Evolutionary conservation across 2,329 filamentous ascomycete genomes (phyloP).

Genomic region (Diplodia intermedia): DNA sequence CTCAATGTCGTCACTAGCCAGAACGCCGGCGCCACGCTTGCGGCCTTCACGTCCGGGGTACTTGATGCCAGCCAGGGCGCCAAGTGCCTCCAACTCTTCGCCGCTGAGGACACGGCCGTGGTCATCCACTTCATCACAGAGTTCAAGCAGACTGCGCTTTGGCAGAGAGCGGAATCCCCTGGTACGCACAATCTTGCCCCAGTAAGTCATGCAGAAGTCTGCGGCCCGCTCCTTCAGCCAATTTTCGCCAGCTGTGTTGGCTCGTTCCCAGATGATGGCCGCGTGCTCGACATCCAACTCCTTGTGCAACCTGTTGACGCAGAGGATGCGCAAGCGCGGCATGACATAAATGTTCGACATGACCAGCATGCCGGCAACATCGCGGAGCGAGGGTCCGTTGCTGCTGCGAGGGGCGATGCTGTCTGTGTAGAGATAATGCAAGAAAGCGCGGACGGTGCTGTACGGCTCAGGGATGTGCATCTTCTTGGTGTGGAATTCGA

Average conservation of each 20-base stretch:
- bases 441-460: constrained; percentile 88
- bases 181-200: constrained; percentile 92
- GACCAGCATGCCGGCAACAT: constrained; percentile 92
- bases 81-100: constrained; percentile 75
- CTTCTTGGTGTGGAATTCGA: constrained; percentile 93
- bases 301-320: constrained; percentile 85
- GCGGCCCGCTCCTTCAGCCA: constrained; percentile 92
- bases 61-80: constrained; percentile 59
- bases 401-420: constrained; percentile 66
- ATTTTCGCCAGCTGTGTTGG: constrained; percentile 86
- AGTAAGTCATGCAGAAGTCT: constrained; percentile 87
- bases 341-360: constrained; percentile 99
- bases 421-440: constrained; percentile 97
- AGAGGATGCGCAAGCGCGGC: constrained; percentile 86
- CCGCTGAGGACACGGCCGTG: constrained; percentile 91
- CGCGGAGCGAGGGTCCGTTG: constrained; percentile 68
- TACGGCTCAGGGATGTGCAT: constrained; percentile 99
- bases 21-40: constrained; percentile 52
- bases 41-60: constrained; percentile 45
- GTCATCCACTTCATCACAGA: constrained; percentile 91
- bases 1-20: constrained; percentile 51
- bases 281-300: constrained; percentile 95
- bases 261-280: constrained; percentile 95
- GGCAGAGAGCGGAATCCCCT: constrained; percentile 83
- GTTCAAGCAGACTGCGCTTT: constrained; percentile 80